Base-by-base conservation (phyloP, 768 basidiomycete genomes). In the Boletus insuetus region DNA sequence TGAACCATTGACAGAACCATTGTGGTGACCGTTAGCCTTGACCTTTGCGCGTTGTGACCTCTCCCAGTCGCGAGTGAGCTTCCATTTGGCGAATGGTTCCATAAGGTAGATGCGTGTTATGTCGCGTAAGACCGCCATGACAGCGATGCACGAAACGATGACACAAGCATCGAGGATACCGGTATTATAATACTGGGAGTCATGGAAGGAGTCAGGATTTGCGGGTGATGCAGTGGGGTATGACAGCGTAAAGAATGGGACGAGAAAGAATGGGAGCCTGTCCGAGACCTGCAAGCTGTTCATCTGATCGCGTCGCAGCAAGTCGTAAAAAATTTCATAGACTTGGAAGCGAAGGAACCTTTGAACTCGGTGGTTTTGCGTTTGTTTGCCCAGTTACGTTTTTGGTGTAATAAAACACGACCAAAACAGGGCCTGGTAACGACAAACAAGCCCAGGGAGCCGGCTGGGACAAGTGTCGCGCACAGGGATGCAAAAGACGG, bases 121-220 rank as follows among this genome's bases (percentile, higher is more conserved):
- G 74, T 96, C 95, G 58, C 97, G 84, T 26, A 93, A 70, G 49
- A 94, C 63, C n/a, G 92, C 92, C 84, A 97, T 94, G 61, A 87
- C 75, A 14, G 87, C 82, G 54, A 97, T 91, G 71, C 83, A 89
- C n/a, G 86, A 81, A 52, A 94, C 72, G 54, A 94, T 78, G 64
- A 96, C 68, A 65, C 85, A 93, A n/a, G 80, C 71, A 69, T 99
- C 97, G 55, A 82, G 78, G 29, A 75, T 74, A n/a, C 93, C 93
- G 22, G 82, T 84, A 47, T 65, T 76, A 68, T 91, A 95, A 69
- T 92, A 87, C 48, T 70, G 59, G 39, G 86, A 84, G 69, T 83
- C 66, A 31, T 76, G 84, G 73, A 91, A 93, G 6, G 88, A 89
- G 74, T 91, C 90, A 47, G 84, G 77, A 31, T 78, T 58, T 13